Evolutionary conservation across 306 rosid genomes (phyloP).

Genomic region (Citrullus mucosospermus): DNA sequence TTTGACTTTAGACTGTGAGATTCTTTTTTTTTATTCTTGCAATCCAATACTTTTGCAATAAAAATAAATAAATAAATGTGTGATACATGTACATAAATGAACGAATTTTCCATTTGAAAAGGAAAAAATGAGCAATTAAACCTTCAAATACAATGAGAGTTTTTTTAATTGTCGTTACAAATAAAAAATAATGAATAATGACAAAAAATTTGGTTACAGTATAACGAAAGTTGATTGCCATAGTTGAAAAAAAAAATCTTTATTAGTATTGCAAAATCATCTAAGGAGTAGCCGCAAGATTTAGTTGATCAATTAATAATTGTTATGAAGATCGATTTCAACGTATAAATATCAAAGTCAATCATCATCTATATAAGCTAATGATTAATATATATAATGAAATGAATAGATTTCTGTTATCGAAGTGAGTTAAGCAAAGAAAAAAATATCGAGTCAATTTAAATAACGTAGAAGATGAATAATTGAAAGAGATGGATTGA

Average conservation of each 20-base stretch:
- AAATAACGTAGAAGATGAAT: neutral
- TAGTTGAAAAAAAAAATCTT: neutral
- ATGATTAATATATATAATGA: neutral
- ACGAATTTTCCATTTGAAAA: no score
- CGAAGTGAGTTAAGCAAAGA: neutral
- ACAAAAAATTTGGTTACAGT: no score
- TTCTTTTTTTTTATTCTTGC: no score
- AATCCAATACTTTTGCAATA: no score
- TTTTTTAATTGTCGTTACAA: no score
- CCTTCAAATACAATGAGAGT: no score
- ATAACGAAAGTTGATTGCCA: no score
- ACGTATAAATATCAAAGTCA: neutral
- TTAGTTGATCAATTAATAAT: neutral
- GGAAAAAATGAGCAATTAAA: no score
- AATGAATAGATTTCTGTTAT: neutral
- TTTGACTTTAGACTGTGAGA: no score
- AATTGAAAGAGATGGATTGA: neutral
- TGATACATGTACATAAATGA: no score
- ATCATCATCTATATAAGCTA: neutral
- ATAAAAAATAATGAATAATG: no score
- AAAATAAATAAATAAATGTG: no score
- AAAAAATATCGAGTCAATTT: neutral
- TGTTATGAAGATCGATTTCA: neutral
- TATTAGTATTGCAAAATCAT: neutral
- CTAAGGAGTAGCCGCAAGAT: neutral